A percentile compares a stretch with the other conserved stretches of the same genome.
Conservation (phyloP, 345 rosid species). For the Fremontodendron californicum region DNA sequence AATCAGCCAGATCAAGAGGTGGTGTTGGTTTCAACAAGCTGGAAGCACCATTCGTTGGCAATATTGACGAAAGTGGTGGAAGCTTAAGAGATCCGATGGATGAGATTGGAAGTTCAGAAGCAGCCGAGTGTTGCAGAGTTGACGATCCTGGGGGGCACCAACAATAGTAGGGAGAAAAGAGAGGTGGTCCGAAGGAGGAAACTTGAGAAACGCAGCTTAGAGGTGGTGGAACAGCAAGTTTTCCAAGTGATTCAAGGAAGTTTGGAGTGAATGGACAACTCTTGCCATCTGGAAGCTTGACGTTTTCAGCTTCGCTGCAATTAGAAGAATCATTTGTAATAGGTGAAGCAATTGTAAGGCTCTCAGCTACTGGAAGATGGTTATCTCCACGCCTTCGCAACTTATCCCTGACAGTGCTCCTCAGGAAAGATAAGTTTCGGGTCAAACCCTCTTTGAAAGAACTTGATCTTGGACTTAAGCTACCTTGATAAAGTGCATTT, state of each 20-base stretch:
- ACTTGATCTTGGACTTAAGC: slow-evolving; percentile 77
- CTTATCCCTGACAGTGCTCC: slow-evolving; percentile 59
- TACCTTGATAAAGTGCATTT: slow-evolving; percentile 54
- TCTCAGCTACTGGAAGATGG: slow-evolving; percentile 46
- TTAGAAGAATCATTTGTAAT: slow-evolving; percentile 24
- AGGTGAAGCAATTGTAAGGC: slow-evolving; percentile 32
- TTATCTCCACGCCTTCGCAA: slow-evolving; percentile 56
- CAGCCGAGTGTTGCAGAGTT: slow-evolving; percentile 34
- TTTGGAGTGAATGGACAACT: slow-evolving; percentile 24
- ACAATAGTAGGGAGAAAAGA: slow-evolving; percentile 80
- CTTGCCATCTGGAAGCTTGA: slow-evolving; percentile 21
- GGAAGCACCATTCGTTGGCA: slow-evolving; percentile 50
- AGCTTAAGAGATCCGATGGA: slow-evolving; percentile 49
- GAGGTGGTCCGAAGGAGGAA: slow-evolving; percentile 40
- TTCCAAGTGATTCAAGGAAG: slow-evolving; percentile 43
- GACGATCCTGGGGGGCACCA: slow-evolving; percentile 79
- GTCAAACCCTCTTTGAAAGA: slow-evolving; percentile 68
- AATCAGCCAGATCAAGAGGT: slow-evolving; percentile 50
- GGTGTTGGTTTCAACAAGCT: slow-evolving; percentile 45
- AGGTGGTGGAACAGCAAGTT: slow-evolving; percentile 31
- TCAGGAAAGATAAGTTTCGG: slow-evolving; percentile 45
- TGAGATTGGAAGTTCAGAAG: slow-evolving; percentile 36
- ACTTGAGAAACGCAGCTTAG: slow-evolving; percentile 33
- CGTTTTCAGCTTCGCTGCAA: slow-evolving; percentile 29
- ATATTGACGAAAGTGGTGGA: slow-evolving; percentile 62